Evolutionary conservation across 345 rosid species (phyloP), one percentile per base, ranked within the genome.

Genomic region (Aegle marmelos): DNA sequence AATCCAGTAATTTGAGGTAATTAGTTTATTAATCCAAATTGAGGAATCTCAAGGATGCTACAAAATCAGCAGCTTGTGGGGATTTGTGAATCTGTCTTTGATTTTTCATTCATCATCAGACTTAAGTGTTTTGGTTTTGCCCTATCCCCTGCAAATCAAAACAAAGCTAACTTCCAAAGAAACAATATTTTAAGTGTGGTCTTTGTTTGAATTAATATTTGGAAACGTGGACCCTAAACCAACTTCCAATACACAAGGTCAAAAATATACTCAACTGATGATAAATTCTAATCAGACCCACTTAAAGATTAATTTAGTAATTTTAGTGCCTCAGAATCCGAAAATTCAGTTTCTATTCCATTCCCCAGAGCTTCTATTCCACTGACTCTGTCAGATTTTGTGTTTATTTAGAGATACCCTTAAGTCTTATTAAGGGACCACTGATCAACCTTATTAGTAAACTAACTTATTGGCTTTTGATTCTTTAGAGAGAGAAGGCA

Each of bases 311-410:
- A 82, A 62, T 68, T 69, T 81, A 85, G 33, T 69, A 79, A 73
- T 41, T 58, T 79, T 68, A 31, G 56, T 68, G 72, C 71, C 88
- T 87, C 89, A 80, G 88, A 89, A 78, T 89, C 86, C 79, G 78
- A 84, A 87, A 83, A 78, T 84, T 73, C 94, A 68, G 94, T 81
- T 94, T 94, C 98, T 91, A 92, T 94, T 94, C 98, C 96, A 94
- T 94, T 94, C 93, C 79, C 83, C 89, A 75, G 86, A 87, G 91
- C 92, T 93, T 93, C 98, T 93, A 93, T 93, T 93, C 96, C 92
- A 91, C 93, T 88, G 92, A 85, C 76, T 67, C 68, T 88, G 97
- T 90, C 98, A 85, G 94, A 70, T 79, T 70, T 79, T 56, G 50
- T 30, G 48, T 72, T 13, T 21, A 71, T 76, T 71, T 61, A 53